These are phyloP conservation scores for Monascus purpureus DNA, from an alignment of 495 filamentous ascomycete genomes.

Conservation along the genomic window DNA sequence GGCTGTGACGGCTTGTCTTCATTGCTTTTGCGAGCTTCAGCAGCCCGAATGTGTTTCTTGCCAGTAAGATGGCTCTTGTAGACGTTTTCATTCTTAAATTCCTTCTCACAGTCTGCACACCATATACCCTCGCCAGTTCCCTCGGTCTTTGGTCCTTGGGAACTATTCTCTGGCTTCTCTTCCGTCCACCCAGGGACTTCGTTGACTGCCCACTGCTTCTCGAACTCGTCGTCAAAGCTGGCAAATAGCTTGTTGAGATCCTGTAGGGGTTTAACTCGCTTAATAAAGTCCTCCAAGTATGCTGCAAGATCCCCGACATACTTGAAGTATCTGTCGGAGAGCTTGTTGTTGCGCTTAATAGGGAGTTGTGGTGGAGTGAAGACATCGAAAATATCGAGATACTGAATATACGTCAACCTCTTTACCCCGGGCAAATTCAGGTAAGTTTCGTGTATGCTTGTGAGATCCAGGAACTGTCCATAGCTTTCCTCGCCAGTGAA, in stretches of 20 bases:
- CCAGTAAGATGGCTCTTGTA: constrained; percentile 79
- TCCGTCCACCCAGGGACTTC: constrained; percentile 68
- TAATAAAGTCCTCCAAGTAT: constrained; percentile 79
- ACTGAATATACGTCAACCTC: constrained; percentile 77
- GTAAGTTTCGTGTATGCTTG: constrained; percentile 68
- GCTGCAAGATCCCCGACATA: constrained; percentile 67
- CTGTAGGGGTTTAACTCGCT: constrained; percentile 65
- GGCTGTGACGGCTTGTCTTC: constrained; percentile 13
- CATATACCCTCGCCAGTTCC: constrained; percentile 61
- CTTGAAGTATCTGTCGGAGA: constrained; percentile 79
- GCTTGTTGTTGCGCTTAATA: constrained; percentile 66
- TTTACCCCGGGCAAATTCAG: constrained; percentile 78
- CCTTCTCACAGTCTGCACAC: constrained; percentile 84
- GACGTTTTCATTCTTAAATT: constrained; percentile 90
- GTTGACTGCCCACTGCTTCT: constrained; percentile 64
- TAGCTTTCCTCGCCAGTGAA: constrained; percentile 92
- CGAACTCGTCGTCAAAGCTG: constrained; percentile 68
- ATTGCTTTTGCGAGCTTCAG: constrained; percentile 41
- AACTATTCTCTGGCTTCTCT: constrained; percentile 32
- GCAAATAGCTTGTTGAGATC: constrained; percentile 66
- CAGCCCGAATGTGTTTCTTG: constrained; percentile 82
- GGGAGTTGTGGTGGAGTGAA: constrained; percentile 59
- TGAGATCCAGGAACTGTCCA: constrained; percentile 83
- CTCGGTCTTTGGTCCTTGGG: constrained; percentile 33
- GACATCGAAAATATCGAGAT: constrained; percentile 74